Evolutionary conservation across 441 rosid species (phyloP).

Genomic region (Codiaeum variegatum): DNA sequence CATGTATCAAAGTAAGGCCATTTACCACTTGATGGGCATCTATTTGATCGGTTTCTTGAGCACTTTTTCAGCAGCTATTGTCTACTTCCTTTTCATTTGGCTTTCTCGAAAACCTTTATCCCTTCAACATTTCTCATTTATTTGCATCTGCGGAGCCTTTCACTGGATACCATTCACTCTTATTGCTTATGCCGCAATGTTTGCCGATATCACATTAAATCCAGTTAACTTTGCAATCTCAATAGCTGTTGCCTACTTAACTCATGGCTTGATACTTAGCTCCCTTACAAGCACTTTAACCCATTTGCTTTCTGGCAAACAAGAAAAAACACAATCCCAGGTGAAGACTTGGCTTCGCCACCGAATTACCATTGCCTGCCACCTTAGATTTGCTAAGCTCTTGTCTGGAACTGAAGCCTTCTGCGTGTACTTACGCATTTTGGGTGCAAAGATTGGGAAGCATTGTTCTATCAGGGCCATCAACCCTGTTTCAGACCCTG

Average conservation of each 20-base stretch:
- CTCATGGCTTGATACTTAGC: constrained; percentile 57
- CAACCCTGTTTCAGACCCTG: constrained; percentile 57
- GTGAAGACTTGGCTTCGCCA: constrained; percentile 48
- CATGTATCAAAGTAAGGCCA: constrained; percentile 22
- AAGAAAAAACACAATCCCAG: constrained; percentile 31
- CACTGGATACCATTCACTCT: constrained; percentile 61
- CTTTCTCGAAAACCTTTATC: constrained; percentile 35
- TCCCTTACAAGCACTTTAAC: constrained; percentile 39
- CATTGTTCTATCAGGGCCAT: constrained; percentile 69
- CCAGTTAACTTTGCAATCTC: constrained; percentile 39
- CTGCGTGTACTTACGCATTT: constrained; percentile 49
- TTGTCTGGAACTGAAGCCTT: constrained; percentile 69
- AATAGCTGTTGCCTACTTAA: constrained; percentile 39
- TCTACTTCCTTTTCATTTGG: constrained; percentile 40
- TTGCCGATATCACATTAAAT: constrained; percentile 23
- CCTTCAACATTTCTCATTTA: constrained; percentile 39
- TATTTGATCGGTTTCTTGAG: constrained; percentile 55
- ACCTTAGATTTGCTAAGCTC: constrained; percentile 60
- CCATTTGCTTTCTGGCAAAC: constrained; percentile 30
- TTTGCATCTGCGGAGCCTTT: constrained; percentile 59
- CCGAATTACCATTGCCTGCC: constrained; percentile 53
- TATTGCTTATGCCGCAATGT: constrained; percentile 44
- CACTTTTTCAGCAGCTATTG: constrained; percentile 48
- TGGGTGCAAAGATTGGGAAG: constrained; percentile 55
- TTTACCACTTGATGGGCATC: constrained; percentile 49